A percentile compares a stretch with the other conserved stretches of the same genome.
Evolutionary conservation across 2,329 filamentous ascomycete genomes (phyloP).

Genomic region (Xylariaceae sp.): DNA sequence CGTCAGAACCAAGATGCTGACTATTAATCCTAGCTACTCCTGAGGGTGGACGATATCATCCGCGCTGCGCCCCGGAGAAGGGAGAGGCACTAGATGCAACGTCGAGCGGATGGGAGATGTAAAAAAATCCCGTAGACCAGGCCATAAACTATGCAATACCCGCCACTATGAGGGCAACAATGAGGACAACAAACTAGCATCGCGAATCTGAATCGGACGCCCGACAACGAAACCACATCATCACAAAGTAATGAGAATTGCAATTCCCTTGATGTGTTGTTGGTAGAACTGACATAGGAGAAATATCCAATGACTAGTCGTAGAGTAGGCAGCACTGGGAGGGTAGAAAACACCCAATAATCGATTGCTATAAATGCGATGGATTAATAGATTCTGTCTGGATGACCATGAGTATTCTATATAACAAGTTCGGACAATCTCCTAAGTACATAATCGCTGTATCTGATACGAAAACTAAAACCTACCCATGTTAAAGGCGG

Average conservation of each 20-base stretch:
- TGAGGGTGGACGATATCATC: constrained; percentile 98
- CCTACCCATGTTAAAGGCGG: no score
- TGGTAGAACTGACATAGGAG: not conserved
- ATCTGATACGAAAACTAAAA: no score
- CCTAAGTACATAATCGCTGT: no score
- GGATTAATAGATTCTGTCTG: no score
- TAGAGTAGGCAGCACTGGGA: not conserved
- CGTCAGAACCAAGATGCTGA: constrained; percentile 26
- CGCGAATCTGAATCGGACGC: not conserved
- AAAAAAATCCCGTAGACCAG: constrained; percentile 25
- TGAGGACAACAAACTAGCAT: not conserved
- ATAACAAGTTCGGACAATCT: no score
- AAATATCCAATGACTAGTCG: not conserved
- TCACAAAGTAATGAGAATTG: not conserved
- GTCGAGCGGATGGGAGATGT: constrained; percentile 15
- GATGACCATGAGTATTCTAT: no score
- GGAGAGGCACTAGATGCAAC: constrained; percentile 65
- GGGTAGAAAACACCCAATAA: no score
- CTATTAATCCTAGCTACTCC: constrained; percentile 64
- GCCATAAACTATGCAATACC: constrained; percentile 24
- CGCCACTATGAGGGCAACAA: constrained; percentile 7
- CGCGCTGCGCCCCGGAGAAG: constrained; percentile 84
- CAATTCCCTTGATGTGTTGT: not conserved
- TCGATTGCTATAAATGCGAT: no score
- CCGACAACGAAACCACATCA: not conserved